These are phyloP conservation scores for Sanguinoderma infundibulare DNA, from an alignment of 1,284 basidiomycete species.

Conservation along the genomic window DNA sequence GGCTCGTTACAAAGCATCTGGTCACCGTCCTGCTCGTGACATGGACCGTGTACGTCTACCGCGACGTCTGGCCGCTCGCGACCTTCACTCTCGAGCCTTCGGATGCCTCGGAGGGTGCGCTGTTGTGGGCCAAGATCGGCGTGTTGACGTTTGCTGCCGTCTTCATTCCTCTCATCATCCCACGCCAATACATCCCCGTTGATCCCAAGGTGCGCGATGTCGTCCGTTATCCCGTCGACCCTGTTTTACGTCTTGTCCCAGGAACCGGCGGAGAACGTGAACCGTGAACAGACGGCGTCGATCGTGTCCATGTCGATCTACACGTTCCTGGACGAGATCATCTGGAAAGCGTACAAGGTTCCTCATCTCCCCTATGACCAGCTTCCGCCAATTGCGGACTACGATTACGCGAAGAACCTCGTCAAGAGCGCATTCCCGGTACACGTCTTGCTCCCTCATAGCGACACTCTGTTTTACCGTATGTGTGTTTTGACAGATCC, in stretches of 20 bases:
- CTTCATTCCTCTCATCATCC: constrained; percentile 47
- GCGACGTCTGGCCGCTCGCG: constrained; percentile 67
- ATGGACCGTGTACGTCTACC: constrained; percentile 49
- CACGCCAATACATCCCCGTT: constrained; percentile 46
- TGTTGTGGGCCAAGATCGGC: constrained; percentile 38
- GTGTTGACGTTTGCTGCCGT: constrained; percentile 44
- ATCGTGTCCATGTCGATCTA: constrained; percentile 59
- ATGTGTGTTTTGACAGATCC: constrained; percentile 3
- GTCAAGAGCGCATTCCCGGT: constrained; percentile 38
- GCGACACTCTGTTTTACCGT: background rate
- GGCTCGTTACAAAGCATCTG: constrained; percentile 22
- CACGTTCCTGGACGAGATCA: constrained; percentile 50
- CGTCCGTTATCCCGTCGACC: background rate
- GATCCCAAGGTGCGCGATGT: constrained; percentile 43
- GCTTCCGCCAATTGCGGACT: constrained; percentile 51
- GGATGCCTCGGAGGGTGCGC: constrained; percentile 39
- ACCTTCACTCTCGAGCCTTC: constrained; percentile 49
- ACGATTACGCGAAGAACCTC: constrained; percentile 46
- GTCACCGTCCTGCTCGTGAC: constrained; percentile 20
- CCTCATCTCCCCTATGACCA: constrained; percentile 33
- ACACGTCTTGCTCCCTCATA: background rate
- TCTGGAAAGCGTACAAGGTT: constrained; percentile 32
- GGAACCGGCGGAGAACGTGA: constrained; percentile 49
- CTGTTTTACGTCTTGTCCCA: constrained; percentile 22
- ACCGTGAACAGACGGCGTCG: constrained; percentile 72